Evolutionary conservation across 2,329 filamentous ascomycete genomes (phyloP), one percentile per base, ranked within the genome.

Genomic region (Byssoonygena ceratinophila): DNA sequence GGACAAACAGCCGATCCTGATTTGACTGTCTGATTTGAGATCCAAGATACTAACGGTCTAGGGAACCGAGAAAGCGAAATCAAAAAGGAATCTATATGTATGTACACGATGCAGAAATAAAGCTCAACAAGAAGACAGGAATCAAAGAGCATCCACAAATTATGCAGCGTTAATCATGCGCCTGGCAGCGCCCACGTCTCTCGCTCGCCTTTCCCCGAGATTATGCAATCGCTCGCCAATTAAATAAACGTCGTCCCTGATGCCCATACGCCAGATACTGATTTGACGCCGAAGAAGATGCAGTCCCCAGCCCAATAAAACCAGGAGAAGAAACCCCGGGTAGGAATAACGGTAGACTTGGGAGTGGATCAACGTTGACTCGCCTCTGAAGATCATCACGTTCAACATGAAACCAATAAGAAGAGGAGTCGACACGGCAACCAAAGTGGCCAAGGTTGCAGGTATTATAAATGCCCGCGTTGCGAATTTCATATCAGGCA

Each of bases 161-260:
- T 16, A 29, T 49, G 39, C 37, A 44, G 48, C 7, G 20, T 51
- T 70, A 45, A 68, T 68, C 54, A 71, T 64, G 34, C 65, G 64
- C 50, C 64, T 63, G 43, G 67, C 60, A 4, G 67, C 63, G 25
- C 67, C 67, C 9, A 70, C 66, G 57, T 71, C 68, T 46, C 61
- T 64, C 20, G 66, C 65, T 50, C 65, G 64, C 53, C 68, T 70
- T 64, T 85, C 83, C 2, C 88, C 87, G 69, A 96, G 94, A 67
- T 98, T 98, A 71, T 98, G 94, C 63, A 98, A 70, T 55, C 90
- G 75, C 71, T 98, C 91, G 1, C 92, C 92, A 63, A 97, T 92
- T 41, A 98, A 74, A 66, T 98, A 98, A 0, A 94, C 90, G 69
- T 98, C 94, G 66, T 98, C 94, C 36, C 88, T 77, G 44, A 98